A percentile compares a stretch with the other conserved stretches of the same genome.
These are phyloP conservation scores for Alternaria longipes DNA, from an alignment of 2,329 filamentous ascomycete genomes.

Conservation along the genomic window DNA sequence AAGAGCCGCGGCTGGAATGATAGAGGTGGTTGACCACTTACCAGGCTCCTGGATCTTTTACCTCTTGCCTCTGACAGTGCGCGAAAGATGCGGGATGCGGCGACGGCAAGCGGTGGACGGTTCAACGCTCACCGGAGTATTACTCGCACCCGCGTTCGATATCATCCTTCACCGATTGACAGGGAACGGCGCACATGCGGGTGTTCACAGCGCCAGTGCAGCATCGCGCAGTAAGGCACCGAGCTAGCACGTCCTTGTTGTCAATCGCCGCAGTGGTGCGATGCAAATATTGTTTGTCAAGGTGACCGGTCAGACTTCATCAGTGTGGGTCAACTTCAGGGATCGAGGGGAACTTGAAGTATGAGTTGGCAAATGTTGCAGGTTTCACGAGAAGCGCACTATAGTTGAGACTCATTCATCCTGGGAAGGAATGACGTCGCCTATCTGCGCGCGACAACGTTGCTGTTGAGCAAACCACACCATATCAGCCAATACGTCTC, in stretches of 20 bases:
- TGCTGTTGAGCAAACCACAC: background rate
- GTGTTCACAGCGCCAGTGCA: constrained; percentile 11
- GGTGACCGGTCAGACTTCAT: background rate
- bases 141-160: constrained; percentile 17
- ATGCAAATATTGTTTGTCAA: constrained; percentile 1
- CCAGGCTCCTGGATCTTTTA: constrained; percentile 18
- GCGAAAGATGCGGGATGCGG: constrained; percentile 5
- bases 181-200: constrained; percentile 16
- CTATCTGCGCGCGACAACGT: background rate
- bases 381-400: background rate
- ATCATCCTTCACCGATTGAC: constrained; percentile 9
- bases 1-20: constrained; percentile 3
- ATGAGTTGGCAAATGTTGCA: background rate
- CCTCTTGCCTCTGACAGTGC: constrained; percentile 13
- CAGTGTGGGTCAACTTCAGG: background rate
- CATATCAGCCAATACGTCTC: background rate
- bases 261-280: constrained; percentile 7
- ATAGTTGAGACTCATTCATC: background rate
- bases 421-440: background rate
- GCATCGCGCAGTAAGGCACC: constrained; percentile 18
- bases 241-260: constrained; percentile 11
- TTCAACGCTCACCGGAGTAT: constrained; percentile 22
- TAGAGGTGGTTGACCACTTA: constrained; percentile 11
- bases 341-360: background rate
- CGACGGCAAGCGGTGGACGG: constrained; percentile 17